phyloP scores from a whole-genome alignment of 2,329 filamentous ascomycete species.

The Zymoseptoria brevis region DNA sequence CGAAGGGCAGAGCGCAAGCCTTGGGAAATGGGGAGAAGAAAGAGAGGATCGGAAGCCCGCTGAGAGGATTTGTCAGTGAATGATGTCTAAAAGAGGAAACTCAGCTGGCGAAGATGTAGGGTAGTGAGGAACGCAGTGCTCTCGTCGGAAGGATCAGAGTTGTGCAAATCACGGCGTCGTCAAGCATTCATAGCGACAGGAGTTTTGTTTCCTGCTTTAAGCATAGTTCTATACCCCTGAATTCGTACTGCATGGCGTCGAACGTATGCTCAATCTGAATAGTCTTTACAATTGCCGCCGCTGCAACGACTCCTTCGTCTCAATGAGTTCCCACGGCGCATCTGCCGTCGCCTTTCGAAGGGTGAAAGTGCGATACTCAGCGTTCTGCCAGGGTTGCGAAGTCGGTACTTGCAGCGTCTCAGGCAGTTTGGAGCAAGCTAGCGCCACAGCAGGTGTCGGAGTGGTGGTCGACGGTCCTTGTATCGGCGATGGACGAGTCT shows the following conservation, averaged over 20 bases:
- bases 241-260: background rate
- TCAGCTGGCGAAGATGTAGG: too few species aligned
- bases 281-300: background rate
- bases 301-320: background rate
- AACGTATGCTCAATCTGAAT: background rate
- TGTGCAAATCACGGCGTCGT: background rate
- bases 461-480: background rate
- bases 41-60: background rate
- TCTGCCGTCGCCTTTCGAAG: background rate
- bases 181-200: background rate
- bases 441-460: background rate
- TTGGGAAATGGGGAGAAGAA: background rate
- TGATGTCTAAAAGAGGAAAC: background rate
- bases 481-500: background rate
- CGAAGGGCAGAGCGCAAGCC: background rate
- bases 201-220: background rate
- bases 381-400: background rate
- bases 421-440: background rate
- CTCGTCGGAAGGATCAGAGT: background rate
- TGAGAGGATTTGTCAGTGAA: background rate
- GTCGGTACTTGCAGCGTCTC: conserved; percentile 4
- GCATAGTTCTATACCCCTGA: background rate
- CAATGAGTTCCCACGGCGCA: background rate
- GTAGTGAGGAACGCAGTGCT: too few species aligned
- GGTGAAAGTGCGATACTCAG: background rate